phyloP scores from a whole-genome alignment of 1,139 yeast species.

The Taphrina flavorubra region DNA sequence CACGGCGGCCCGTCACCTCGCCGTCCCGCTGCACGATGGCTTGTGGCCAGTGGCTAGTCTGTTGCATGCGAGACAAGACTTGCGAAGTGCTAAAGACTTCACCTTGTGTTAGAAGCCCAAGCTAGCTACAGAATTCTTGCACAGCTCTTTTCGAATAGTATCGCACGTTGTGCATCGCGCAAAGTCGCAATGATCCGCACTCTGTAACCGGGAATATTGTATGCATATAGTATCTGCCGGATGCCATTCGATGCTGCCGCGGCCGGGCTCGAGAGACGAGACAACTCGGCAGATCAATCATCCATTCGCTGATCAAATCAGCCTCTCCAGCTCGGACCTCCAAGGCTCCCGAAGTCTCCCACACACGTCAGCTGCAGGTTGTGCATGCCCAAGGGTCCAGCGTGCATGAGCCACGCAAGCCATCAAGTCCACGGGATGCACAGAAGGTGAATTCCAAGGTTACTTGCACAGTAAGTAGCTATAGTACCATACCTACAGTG shows the following conservation, averaged over 20 bases:
- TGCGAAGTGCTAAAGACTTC: no score
- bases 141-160: no score
- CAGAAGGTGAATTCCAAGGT: no score
- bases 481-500: no score
- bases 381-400: constrained; percentile 3
- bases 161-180: no score
- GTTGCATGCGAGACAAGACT: no score
- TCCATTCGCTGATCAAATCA: background rate
- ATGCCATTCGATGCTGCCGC: background rate
- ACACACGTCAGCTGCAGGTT: background rate
- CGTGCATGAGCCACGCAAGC: constrained; percentile 2
- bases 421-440: background rate
- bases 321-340: background rate
- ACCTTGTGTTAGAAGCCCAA: no score
- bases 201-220: no score
- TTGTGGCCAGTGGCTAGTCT: background rate
- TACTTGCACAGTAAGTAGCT: no score
- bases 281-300: background rate
- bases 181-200: no score
- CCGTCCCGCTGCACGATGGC: constrained; percentile 6
- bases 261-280: background rate
- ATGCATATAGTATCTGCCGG: no score
- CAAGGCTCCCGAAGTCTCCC: background rate
- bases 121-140: no score
- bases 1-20: constrained; percentile 5